Base-by-base conservation (phyloP, 2,329 filamentous ascomycete genomes). In the Incumbomyces delicatus region DNA sequence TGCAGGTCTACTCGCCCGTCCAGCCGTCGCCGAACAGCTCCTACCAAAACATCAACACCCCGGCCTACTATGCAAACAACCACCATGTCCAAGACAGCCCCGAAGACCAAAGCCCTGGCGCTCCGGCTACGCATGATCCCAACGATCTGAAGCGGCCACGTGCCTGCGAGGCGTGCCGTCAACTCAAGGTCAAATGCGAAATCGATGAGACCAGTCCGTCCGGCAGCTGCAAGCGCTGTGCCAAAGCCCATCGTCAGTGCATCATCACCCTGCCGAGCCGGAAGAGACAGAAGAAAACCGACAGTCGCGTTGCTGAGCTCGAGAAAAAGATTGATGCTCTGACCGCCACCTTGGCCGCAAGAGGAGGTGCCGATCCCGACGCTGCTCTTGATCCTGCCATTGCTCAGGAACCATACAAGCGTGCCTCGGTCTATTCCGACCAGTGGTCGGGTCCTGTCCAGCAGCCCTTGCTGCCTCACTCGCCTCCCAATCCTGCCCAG, bases 301-400 rank as follows among this genome's bases (percentile, higher is more conserved):
- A 94, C 62, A 90, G 80, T 54, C 76, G 87, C 43, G 88, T 95
- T 11, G 84, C 87, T 7, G 88, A 95, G 69, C 73, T 95, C 43
- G 88, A 95, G 71, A 87, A 83, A 72, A 94, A 94, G 70, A 90
- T 95, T 53, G 87, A 95, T 69, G 85, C 84, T 7, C 63, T 95
- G 61, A 94, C 86, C 6, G 85, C 87, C 6, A 87, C 80, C 31
- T 62, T 95, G 53, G 81, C 87, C 38, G 79, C 84, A 2, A 62
- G 64, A 8, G 62, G 64, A 42, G 58, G 57, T 5, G 44, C 51
- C 14, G 55, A 61, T 39, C 14, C 54, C 10, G 55, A 58, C 35
- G 50, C 47, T 16, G 31, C 44, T 8, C 47, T 53, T 18, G 55
- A 57, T 34, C 51, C 51, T 10, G 20, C 50, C 33, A 53, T 55